Evolutionary conservation across 306 rosid genomes (phyloP).

Genomic region (Sindora glabra): DNA sequence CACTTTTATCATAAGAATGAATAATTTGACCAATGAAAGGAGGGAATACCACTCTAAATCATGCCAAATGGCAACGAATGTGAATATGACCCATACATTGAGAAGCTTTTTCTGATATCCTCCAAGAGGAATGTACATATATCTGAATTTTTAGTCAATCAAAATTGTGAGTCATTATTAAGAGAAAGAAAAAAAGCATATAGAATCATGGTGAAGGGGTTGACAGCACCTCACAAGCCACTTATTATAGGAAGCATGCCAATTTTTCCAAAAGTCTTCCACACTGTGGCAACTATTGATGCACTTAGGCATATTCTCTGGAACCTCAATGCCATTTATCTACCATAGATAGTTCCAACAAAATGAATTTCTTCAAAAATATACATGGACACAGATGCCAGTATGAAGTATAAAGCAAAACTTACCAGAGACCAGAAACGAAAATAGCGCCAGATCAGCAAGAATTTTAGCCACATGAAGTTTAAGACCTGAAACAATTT

Average conservation of each 20-base stretch:
- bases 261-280: constrained; percentile 93
- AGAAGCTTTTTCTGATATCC: constrained; percentile 72
- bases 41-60: constrained; percentile 82
- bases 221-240: constrained; percentile 89
- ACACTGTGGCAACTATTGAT: constrained; percentile 78
- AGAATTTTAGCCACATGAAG: constrained; percentile 95
- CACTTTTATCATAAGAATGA: constrained; percentile 14
- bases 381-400: neutral
- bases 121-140: constrained; percentile 89
- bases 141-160: constrained; percentile 46
- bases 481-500: constrained; percentile 63
- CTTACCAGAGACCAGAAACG: constrained; percentile 94
- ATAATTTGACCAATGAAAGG: constrained; percentile 18
- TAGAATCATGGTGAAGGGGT: constrained; percentile 8
- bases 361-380: constrained; percentile 9
- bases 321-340: constrained; percentile 82
- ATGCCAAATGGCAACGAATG: constrained; percentile 94
- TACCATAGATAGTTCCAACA: constrained; percentile 22
- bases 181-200: constrained; percentile 7
- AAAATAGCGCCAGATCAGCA: constrained; percentile 87
- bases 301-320: constrained; percentile 96
- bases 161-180: constrained; percentile 1
- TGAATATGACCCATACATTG: constrained; percentile 82
- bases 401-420: constrained; percentile 14
- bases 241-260: constrained; percentile 99